Evolutionary conservation across 2,329 filamentous ascomycete species (phyloP).

Genomic region (Fusarium subtropicale): DNA sequence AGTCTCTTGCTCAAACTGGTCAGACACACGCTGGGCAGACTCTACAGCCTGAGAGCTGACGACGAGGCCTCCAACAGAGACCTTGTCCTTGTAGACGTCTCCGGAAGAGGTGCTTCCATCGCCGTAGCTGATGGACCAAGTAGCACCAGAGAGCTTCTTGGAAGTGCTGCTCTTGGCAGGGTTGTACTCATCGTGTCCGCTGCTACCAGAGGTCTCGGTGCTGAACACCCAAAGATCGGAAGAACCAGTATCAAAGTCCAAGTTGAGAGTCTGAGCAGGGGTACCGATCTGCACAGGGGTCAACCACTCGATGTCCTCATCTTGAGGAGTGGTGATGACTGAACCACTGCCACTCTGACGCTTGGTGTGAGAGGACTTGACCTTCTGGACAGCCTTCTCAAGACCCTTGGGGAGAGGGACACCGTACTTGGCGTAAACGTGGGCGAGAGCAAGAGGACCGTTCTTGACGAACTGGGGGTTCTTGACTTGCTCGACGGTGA

Average conservation of each 20-base stretch:
- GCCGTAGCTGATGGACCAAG: slow-evolving; percentile 58
- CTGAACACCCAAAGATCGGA: slow-evolving; percentile 63
- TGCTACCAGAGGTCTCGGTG: slow-evolving; percentile 54
- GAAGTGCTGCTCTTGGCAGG: slow-evolving; percentile 55
- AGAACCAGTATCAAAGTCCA: slow-evolving; percentile 61
- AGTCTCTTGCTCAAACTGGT: slow-evolving; percentile 53
- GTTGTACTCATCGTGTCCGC: slow-evolving; percentile 56
- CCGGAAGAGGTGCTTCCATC: slow-evolving; percentile 58
- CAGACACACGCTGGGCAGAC: slow-evolving; percentile 55
- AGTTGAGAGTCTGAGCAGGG: slow-evolving; percentile 56
- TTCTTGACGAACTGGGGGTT: slow-evolving; percentile 52
- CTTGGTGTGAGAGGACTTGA: slow-evolving; percentile 32
- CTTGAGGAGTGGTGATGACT: slow-evolving; percentile 41
- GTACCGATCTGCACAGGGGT: slow-evolving; percentile 57
- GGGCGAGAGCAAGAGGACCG: slow-evolving; percentile 50
- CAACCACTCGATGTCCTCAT: slow-evolving; percentile 54
- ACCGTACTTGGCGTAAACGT: slow-evolving; percentile 55
- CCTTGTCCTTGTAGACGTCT: slow-evolving; percentile 57
- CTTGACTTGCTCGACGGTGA: slow-evolving; percentile 53
- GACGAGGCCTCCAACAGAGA: slow-evolving; percentile 56
- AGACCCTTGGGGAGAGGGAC: slow-evolving; percentile 50
- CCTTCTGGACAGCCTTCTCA: slow-evolving; percentile 41
- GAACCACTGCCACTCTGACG: slow-evolving; percentile 49
- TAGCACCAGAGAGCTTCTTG: slow-evolving; percentile 51
- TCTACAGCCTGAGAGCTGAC: slow-evolving; percentile 58